Evolutionary conservation across 2,329 filamentous ascomycete species (phyloP).

Genomic region (Calonectria pseudoturangicola): DNA sequence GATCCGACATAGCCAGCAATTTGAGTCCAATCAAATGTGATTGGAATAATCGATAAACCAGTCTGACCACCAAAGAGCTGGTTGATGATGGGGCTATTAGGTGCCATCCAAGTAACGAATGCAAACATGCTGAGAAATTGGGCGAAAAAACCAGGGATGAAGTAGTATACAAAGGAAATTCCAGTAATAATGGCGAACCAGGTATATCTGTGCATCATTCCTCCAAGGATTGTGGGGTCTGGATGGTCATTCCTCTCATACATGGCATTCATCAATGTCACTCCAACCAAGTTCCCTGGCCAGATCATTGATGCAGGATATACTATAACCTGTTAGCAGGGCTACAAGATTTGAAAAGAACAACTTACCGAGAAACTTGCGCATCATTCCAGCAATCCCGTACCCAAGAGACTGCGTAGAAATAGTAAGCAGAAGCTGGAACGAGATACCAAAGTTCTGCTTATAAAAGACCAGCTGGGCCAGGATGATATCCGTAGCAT

Average conservation of each 20-base stretch:
- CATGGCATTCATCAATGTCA: slow-evolving; percentile 82
- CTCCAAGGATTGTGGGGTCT: slow-evolving; percentile 75
- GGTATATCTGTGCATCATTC: slow-evolving; percentile 78
- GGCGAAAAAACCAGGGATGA: slow-evolving; percentile 81
- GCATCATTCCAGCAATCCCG: slow-evolving; percentile 80
- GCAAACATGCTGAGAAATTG: slow-evolving; percentile 83
- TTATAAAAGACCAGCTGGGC: slow-evolving; percentile 84
- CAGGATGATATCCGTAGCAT: slow-evolving; percentile 84
- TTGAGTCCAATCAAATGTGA: slow-evolving; percentile 87
- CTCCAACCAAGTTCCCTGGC: slow-evolving; percentile 80
- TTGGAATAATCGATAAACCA: slow-evolving; percentile 80
- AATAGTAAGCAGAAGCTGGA: slow-evolving; percentile 79
- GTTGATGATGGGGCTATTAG: slow-evolving; percentile 80
- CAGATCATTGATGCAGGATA: slow-evolving; percentile 84
- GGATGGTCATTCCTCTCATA: slow-evolving; percentile 75
- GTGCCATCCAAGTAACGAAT: slow-evolving; percentile 82
- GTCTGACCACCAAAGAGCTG: slow-evolving; percentile 83
- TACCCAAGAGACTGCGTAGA: slow-evolving; percentile 83
- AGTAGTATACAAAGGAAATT: slow-evolving; percentile 79
- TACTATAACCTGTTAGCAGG: slow-evolving; percentile 60
- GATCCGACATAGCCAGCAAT: slow-evolving; percentile 81
- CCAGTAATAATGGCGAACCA: slow-evolving; percentile 77
- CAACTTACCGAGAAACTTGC: slow-evolving; percentile 74
- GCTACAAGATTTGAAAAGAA: no score
- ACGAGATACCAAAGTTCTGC: slow-evolving; percentile 79